Conservation (phyloP, 345 rosid genomes). For the Bruguiera gymnorhiza region DNA sequence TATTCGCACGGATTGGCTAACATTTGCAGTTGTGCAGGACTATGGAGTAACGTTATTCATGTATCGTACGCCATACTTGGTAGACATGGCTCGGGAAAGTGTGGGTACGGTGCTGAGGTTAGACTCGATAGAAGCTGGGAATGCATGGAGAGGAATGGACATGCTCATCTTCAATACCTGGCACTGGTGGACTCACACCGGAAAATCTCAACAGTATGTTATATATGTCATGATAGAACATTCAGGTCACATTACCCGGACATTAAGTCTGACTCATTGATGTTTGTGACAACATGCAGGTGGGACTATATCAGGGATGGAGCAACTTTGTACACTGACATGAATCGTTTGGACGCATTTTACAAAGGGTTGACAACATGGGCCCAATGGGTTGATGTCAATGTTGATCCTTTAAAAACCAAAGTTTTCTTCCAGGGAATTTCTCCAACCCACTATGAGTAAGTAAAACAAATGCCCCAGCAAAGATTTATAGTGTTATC, state of each 20-base stretch:
- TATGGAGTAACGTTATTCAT: slow-evolving; percentile 60
- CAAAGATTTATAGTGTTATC: too few species aligned
- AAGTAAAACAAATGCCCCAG: slow-evolving; percentile 24
- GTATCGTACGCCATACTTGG: slow-evolving; percentile 81
- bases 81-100: slow-evolving; percentile 58
- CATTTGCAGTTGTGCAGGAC: slow-evolving; percentile 39
- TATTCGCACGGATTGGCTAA: neutral
- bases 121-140: slow-evolving; percentile 58
- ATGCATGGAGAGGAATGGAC: slow-evolving; percentile 79
- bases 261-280: neutral
- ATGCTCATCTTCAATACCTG: slow-evolving; percentile 81
- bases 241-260: neutral
- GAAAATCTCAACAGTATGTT: slow-evolving; percentile 57
- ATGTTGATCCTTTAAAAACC: slow-evolving; percentile 60
- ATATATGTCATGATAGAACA: neutral
- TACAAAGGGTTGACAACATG: slow-evolving; percentile 73
- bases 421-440: slow-evolving; percentile 91
- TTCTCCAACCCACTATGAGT: slow-evolving; percentile 91
- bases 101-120: slow-evolving; percentile 66
- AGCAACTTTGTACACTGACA: slow-evolving; percentile 40
- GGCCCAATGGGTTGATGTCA: slow-evolving; percentile 76
- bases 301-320: slow-evolving; percentile 84
- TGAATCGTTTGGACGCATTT: slow-evolving; percentile 76
- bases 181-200: slow-evolving; percentile 98
- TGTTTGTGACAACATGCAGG: slow-evolving; percentile 30